Evolutionary conservation across 164 flowering plant genomes (phyloP).

Genomic region (Berberis thunbergii): DNA sequence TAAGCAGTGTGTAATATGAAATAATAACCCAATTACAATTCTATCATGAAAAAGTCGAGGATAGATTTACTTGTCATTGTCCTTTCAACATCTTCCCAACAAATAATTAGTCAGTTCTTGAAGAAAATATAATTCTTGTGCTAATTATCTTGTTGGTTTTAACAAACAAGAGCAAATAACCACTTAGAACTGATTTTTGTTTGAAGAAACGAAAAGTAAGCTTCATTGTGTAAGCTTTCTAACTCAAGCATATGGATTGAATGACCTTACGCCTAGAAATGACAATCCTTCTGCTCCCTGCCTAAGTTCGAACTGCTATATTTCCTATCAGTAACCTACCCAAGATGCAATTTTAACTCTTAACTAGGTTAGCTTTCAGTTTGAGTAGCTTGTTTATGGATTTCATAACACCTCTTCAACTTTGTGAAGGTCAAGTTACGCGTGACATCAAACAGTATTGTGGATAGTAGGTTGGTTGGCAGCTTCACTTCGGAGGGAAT

Average conservation of each 20-base stretch:
- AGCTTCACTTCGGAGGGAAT: slow-evolving; percentile 54
- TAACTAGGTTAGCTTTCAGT: not conserved
- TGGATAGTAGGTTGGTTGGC: slow-evolving; percentile 41
- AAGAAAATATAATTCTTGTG: too few relatives aligned
- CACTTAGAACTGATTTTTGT: too few relatives aligned
- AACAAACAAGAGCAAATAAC: too few relatives aligned
- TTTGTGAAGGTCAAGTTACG: slow-evolving; percentile 41
- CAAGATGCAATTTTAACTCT: not conserved
- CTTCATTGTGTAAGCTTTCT: too few relatives aligned
- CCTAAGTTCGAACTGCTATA: not conserved
- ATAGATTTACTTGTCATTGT: not conserved
- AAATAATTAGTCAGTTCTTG: not conserved
- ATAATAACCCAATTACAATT: too few relatives aligned
- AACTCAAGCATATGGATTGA: too few relatives aligned
- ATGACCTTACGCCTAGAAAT: too few relatives aligned
- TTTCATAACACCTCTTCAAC: slow-evolving; percentile 1
- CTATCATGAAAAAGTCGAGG: not conserved
- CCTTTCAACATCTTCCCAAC: not conserved
- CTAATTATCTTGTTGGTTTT: too few relatives aligned
- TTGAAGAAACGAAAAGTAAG: too few relatives aligned
- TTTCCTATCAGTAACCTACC: not conserved
- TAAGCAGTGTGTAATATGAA: too few relatives aligned
- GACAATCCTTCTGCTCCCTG: too few relatives aligned
- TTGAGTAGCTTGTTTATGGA: not conserved
- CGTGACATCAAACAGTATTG: slow-evolving; percentile 26